Evolutionary conservation across 2,329 filamentous ascomycete genomes (phyloP), one percentile per base, ranked within the genome.

Genomic region (Rhexocercosporidium sp.): DNA sequence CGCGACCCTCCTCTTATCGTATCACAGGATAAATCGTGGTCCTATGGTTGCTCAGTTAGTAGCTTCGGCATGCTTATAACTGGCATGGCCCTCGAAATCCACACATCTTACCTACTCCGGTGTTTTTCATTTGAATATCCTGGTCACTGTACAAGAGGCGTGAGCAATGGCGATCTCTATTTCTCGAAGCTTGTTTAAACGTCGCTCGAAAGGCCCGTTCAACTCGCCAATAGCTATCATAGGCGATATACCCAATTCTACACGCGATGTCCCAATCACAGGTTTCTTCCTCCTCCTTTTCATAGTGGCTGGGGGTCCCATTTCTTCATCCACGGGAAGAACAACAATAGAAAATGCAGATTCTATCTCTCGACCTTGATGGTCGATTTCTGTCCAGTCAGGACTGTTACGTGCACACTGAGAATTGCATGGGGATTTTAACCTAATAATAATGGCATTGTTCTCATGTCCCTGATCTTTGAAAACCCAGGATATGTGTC

Each of bases 191-290:
- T 29, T 53, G 14, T 39, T 59, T 27, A 12, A 25, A 14, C 56
- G 34, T 22, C 56, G 56, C 25, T 27, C n/a, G 16, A 37, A 29
- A 25, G 65, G 67, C 14, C 68, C 65, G 22, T 64, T 59, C 8
- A 25, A 47, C 16, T 57, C 57, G 46, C 57, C 49, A n/a, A 44
- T 75, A 31, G 78, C 76, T 0, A 73, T 75, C 25, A 78, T 88
- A 25, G 89, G 89, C 65, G 86, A 88, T 39, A 67, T 79, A 6
- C 90, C 91, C 3, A 84, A 81, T 1, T 72, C 82, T 2, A 70
- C 76, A 3, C 80, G 90, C 70, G 91, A 93, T 77, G 82, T 90
- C 12, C 88, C 90, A 57, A 82, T 92, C 75, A 85, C 82, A 69
- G 82, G 83, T 63, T 84, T 91, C 66, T 85, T 93, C 68, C 76